phyloP scores from a whole-genome alignment of 805 yeast species.

The Cyberlindnera amylophila region DNA sequence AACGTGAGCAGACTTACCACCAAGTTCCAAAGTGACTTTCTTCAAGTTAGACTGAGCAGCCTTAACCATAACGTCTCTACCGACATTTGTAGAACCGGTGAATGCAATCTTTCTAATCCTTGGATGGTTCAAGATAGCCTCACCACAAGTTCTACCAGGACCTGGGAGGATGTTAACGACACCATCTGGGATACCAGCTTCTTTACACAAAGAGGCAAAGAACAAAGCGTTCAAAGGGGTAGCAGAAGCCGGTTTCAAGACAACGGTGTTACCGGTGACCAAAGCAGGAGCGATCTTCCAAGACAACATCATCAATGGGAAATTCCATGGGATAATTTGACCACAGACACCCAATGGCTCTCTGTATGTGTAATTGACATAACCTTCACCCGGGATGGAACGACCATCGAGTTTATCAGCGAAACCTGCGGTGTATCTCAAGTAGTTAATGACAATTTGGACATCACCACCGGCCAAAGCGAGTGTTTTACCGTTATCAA shows the following conservation, averaged over 20 bases:
- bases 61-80: slow-evolving; percentile 64
- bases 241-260: slow-evolving; percentile 72
- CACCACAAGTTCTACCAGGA: slow-evolving; percentile 70
- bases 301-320: slow-evolving; percentile 74
- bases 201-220: slow-evolving; percentile 55
- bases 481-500: slow-evolving; percentile 76
- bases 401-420: slow-evolving; percentile 68
- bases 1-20: slow-evolving; percentile 80
- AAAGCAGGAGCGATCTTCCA: slow-evolving; percentile 82
- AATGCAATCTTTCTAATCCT: slow-evolving; percentile 72
- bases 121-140: slow-evolving; percentile 64
- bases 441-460: slow-evolving; percentile 55
- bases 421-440: slow-evolving; percentile 71
- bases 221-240: slow-evolving; percentile 72
- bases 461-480: slow-evolving; percentile 66
- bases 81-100: slow-evolving; percentile 78
- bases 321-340: slow-evolving; percentile 83
- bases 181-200: slow-evolving; percentile 74
- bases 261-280: slow-evolving; percentile 71
- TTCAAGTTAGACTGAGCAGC: slow-evolving; percentile 72
- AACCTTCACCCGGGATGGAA: slow-evolving; percentile 57
- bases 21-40: slow-evolving; percentile 77
- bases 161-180: slow-evolving; percentile 73
- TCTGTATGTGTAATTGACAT: slow-evolving; percentile 61
- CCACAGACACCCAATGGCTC: slow-evolving; percentile 84